These are phyloP conservation scores for Oropetium thomaeum DNA, from an alignment of 176 grass and related monocot species.

Conservation along the genomic window DNA sequence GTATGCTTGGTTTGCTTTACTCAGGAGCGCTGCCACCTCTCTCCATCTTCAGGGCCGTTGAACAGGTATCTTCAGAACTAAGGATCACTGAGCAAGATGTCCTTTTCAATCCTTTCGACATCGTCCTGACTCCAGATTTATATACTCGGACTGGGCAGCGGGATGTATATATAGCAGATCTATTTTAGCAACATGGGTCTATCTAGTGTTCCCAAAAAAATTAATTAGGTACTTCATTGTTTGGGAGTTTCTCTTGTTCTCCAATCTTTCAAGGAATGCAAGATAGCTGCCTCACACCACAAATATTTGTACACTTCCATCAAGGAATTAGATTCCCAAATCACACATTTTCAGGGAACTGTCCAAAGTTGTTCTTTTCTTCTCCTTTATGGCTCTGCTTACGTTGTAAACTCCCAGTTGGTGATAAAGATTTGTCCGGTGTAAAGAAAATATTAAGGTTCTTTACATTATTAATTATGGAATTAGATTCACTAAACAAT, in stretches of 20 bases:
- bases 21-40: constrained; percentile 16
- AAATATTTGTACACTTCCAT: constrained; percentile 2
- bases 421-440: background rate
- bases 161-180: too few relatives aligned
- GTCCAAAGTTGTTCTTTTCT: background rate
- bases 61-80: constrained; percentile 3
- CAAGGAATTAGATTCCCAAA: constrained; percentile 34
- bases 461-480: background rate
- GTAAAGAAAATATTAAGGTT: background rate
- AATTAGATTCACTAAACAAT: constrained; percentile 32
- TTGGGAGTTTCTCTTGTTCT: background rate
- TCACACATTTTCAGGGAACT: background rate
- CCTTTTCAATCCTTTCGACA: background rate
- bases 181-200: constrained; percentile 23
- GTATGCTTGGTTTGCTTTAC: constrained; percentile 19
- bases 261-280: constrained; percentile 6
- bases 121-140: background rate
- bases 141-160: too few relatives aligned
- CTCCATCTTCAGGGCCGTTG: background rate
- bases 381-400: constrained; percentile 10
- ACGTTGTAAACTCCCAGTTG: constrained; percentile 21
- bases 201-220: too few relatives aligned
- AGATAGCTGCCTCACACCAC: constrained; percentile 18
- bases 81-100: constrained; percentile 18
- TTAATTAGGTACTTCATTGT: background rate